Evolutionary conservation across 1,284 basidiomycete genomes (phyloP).

Genomic region (Sporisorium graminicola): DNA sequence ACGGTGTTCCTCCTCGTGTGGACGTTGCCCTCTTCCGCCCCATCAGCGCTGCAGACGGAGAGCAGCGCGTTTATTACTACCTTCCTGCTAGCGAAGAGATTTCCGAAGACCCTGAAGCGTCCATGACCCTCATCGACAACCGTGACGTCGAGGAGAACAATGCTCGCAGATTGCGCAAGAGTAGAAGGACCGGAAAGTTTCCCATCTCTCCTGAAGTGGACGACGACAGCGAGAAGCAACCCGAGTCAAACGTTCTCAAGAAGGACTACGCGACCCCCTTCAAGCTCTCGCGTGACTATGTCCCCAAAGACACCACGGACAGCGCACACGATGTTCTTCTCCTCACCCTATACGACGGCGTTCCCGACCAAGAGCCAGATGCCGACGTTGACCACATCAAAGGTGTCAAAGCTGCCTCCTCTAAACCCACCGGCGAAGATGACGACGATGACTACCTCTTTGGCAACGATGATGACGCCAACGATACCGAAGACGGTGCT

Average conservation of each 20-base stretch:
- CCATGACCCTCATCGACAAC: conserved; percentile 39
- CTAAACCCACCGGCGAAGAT: conserved; percentile 11
- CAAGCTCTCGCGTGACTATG: conserved; percentile 60
- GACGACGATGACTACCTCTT: conserved; percentile 54
- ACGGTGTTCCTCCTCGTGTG: conserved; percentile 54
- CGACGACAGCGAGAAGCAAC: conserved; percentile 13
- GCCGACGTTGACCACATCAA: conserved; percentile 45
- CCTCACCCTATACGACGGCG: conserved; percentile 60
- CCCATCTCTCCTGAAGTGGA: conserved; percentile 35
- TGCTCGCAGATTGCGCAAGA: conserved; percentile 56
- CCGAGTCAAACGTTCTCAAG: conserved; percentile 28
- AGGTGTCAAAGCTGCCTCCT: conserved; percentile 27
- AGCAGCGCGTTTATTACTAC: conserved; percentile 65
- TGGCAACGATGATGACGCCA: conserved; percentile 40
- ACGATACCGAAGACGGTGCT: conserved; percentile 9
- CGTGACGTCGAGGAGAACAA: conserved; percentile 47
- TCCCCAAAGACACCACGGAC: conserved; percentile 53
- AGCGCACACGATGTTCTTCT: conserved; percentile 53
- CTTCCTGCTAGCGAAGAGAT: conserved; percentile 58
- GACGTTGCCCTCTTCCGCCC: conserved; percentile 62
- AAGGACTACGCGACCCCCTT: conserved; percentile 57
- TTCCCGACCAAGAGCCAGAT: conserved; percentile 58
- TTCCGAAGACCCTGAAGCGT: conserved; percentile 43
- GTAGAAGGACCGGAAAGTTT: conserved; percentile 58
- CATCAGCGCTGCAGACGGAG: conserved; percentile 51